These are phyloP conservation scores for Rhipidocladum racemiflorum DNA, from an alignment of 176 grass and related monocot genomes.

Conservation along the genomic window DNA sequence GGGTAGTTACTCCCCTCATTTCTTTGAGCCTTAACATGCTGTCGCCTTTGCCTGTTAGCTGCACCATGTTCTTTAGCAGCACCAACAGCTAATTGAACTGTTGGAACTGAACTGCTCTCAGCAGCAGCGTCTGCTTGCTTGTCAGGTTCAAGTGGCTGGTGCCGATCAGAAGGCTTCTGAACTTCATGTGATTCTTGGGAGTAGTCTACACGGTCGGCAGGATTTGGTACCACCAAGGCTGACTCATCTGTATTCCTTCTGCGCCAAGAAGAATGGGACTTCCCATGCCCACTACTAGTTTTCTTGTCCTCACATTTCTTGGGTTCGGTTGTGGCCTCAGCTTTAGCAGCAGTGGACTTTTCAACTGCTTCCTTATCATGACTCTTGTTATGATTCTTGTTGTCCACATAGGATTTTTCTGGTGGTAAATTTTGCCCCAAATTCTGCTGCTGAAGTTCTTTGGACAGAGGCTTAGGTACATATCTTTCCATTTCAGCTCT, in stretches of 20 bases:
- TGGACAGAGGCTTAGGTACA: constrained; percentile 84
- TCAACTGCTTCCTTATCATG: constrained; percentile 36
- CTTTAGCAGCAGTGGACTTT: constrained; percentile 43
- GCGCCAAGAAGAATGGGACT: constrained; percentile 80
- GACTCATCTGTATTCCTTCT: constrained; percentile 70
- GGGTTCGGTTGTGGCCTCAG: constrained; percentile 35
- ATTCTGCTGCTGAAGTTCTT: constrained; percentile 78
- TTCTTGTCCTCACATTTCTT: constrained; percentile 74
- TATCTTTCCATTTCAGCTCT: constrained; percentile 99
- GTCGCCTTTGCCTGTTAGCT: constrained; percentile 45
- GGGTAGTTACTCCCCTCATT: constrained; percentile 42
- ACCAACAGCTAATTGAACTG: constrained; percentile 23
- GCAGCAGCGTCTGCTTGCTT: constrained; percentile 25
- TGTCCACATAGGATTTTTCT: constrained; percentile 34
- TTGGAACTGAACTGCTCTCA: constrained; percentile 24
- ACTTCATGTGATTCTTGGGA: constrained; percentile 34
- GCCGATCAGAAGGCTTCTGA: constrained; percentile 38
- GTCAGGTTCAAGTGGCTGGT: constrained; percentile 35
- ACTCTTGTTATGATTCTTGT: constrained; percentile 25
- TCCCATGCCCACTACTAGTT: constrained; percentile 58
- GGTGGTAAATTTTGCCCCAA: constrained; percentile 20
- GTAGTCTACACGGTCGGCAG: constrained; percentile 35
- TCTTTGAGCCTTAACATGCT: constrained; percentile 55
- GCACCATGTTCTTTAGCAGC: constrained; percentile 44
- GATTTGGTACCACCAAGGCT: constrained; percentile 24